Evolutionary conservation across 2,329 filamentous ascomycete genomes (phyloP), one percentile per base, ranked within the genome.

Genomic region (Aspergillus texensis): DNA sequence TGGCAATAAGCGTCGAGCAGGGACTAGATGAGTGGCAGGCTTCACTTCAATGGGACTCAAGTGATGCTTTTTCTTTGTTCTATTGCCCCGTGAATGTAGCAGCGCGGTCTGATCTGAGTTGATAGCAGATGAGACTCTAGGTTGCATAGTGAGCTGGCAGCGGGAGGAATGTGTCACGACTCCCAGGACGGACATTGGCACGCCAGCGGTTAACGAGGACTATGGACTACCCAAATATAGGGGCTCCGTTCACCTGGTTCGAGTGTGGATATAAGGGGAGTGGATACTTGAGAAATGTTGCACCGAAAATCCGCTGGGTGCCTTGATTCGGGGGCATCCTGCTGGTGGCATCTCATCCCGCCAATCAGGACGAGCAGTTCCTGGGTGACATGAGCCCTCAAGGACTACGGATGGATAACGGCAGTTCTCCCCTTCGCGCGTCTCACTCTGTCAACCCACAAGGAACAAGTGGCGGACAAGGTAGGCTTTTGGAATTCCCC

Each of bases 341-440:
- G 36, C 30, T 64, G 57, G 60, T 66, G 67, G 67, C 43, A 69
- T 59, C 60, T 57, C 63, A 58, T 61, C 58, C 67, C 67, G 39
- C 66, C 67, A 69, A 69, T 69, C 54, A 60, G 26, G 39, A 26
- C 6, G 6, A 45, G 4, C 16, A 16, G 24, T 36, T 41, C 6
- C 50, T 39, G n/a, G n/a, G 21, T 24, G 19, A 43, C 28, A 36
- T 50, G 14, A 59, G 34, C 10, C 16, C 16, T n/a, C 36, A 28
- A 34, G 16, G 50, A 10, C 26, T 21, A 14, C 32, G 19, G 14
- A 34, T 54, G 32, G 50, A 28, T n/a, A 39, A 28, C 45, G 34
- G 19, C 57, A 21, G 21, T 53, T 41, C 52, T 55, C 52, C 32
- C 52, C 39, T 55, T 55, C 34, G n/a, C 32, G 52, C 50, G 16